Evolutionary conservation across 257 asterid species (phyloP), one percentile per base, ranked within the genome.

Genomic region (Fraxinus anomala): DNA sequence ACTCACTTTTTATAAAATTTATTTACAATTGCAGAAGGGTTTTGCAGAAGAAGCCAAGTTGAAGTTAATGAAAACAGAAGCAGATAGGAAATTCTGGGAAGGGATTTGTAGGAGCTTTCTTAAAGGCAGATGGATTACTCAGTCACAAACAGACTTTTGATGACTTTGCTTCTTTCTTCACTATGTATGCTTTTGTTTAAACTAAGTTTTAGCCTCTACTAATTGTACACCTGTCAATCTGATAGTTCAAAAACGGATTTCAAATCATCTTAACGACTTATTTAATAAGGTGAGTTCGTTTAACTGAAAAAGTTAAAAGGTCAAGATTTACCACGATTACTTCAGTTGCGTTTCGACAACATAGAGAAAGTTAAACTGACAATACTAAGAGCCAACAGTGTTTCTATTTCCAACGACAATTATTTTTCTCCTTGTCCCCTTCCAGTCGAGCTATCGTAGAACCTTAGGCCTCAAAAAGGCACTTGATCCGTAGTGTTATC

Each of bases 41-140:
- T 85, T 85, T 59, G 91, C 89, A 51, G 95, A 90, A 86, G 85
- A 70, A 81, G 93, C 81, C 3, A 90, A 82, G 78, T 33, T 83
- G 76, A 82, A 73, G 11, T 51, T 88, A 24, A 23, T 76, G 77
- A 79, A 81, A 73, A 81, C 79, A 59, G 92, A 91, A 44, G 89
- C 92, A 2, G 92, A 89, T 44, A 86, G 86, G 71, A 86, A 81
- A 73, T 81, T 54, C 47, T 91, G 88, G 97, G 84, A 85, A 78
- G 82, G 37, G 76, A 91, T 91, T 21, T 90, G 97, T 91, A 87
- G 81, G 83, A 65, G 84, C 37, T 88, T 89, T 78, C 94, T 91
- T 59, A 85, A 91, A 77, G 86, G 87, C 36, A 31, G 47, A 23
- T 73, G 87, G 74, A 76, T 63, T 24, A 11, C 30, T 72, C 73